phyloP scores from a whole-genome alignment of 345 rosid species.

The Sisymbrium altissimum region DNA sequence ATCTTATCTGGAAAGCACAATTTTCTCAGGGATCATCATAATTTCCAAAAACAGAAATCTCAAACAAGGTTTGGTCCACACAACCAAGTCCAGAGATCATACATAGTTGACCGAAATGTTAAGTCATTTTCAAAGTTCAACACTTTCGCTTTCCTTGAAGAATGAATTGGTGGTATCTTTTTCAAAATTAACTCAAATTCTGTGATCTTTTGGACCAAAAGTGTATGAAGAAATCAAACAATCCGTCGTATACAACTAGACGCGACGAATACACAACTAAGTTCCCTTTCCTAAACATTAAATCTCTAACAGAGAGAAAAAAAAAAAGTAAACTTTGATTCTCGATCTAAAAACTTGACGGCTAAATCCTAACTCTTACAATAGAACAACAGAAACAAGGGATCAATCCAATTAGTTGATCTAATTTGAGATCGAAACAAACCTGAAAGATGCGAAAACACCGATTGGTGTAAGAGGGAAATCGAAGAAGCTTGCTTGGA shows the following conservation, averaged over 20 bases:
- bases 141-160: background rate
- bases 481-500: slow-evolving; percentile 9
- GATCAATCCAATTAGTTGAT: background rate
- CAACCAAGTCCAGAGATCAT: slow-evolving; percentile 1
- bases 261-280: background rate
- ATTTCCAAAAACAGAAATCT: background rate
- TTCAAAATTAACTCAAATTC: background rate
- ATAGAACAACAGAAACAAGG: background rate
- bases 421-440: slow-evolving; percentile 11
- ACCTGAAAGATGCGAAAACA: slow-evolving; percentile 23
- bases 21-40: background rate
- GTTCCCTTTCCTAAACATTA: background rate
- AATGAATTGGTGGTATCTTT: too few species aligned
- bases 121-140: background rate
- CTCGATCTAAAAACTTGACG: background rate
- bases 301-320: background rate
- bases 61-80: background rate
- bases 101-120: slow-evolving; percentile 3
- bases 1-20: background rate
- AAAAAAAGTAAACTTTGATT: background rate
- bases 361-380: background rate
- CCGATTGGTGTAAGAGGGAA: slow-evolving; percentile 5
- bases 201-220: background rate
- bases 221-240: background rate
- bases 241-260: background rate